Evolutionary conservation across 73 alveolate species (phyloP).

Genomic region (Tetrahymena thermophila): DNA sequence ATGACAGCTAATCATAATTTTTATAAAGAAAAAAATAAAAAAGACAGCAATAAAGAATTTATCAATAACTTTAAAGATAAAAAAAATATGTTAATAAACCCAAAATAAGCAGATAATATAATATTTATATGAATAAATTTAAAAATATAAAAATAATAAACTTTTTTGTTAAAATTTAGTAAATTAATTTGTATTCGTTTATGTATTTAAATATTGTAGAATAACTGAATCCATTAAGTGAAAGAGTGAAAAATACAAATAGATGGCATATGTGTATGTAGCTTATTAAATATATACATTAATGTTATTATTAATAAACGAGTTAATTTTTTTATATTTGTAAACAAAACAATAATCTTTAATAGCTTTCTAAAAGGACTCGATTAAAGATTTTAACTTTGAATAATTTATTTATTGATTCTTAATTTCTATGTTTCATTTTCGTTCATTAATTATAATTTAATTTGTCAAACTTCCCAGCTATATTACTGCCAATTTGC

Average conservation of each 20-base stretch:
- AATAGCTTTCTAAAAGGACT: neutral
- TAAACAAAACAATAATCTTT: neutral
- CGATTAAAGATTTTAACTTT: neutral
- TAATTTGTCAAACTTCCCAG: neutral
- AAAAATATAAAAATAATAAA: too few species aligned
- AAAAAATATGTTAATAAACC: too few species aligned
- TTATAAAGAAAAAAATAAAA: too few species aligned
- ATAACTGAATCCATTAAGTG: neutral
- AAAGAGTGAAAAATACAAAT: neutral
- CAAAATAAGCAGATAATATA: too few species aligned
- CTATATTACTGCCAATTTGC: neutral
- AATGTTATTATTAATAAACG: neutral
- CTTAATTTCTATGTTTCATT: neutral
- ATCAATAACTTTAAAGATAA: too few species aligned
- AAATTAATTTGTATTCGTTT: too few species aligned
- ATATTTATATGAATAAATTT: too few species aligned
- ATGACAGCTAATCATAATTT: too few species aligned
- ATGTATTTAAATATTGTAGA: neutral
- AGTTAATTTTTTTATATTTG: too few species aligned
- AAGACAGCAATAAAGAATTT: too few species aligned
- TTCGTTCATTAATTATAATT: neutral
- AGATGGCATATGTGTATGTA: neutral
- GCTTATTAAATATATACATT: neutral
- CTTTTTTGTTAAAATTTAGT: too few species aligned
- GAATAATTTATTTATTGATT: too few species aligned